Evolutionary conservation across 768 basidiomycete genomes (phyloP).

Genomic region (Lactarius hengduanensis): DNA sequence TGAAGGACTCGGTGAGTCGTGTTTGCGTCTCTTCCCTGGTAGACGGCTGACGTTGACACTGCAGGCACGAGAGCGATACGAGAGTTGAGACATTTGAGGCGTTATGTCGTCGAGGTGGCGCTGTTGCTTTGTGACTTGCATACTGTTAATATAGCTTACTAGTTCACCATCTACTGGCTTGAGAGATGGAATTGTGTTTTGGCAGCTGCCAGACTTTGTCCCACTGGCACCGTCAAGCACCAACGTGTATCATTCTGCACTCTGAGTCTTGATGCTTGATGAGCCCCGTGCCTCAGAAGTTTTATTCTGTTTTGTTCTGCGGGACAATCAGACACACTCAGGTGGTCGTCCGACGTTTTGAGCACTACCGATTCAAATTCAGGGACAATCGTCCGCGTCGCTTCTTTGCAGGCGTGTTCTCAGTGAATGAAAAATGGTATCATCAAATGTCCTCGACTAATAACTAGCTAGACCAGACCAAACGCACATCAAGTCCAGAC

Average conservation of each 20-base stretch:
- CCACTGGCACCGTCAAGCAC: background rate
- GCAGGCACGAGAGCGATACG: constrained; percentile 33
- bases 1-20: constrained; percentile 61
- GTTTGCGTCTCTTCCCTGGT: background rate
- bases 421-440: background rate
- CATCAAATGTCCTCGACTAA: background rate
- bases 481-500: background rate
- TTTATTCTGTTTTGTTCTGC: background rate
- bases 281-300: background rate
- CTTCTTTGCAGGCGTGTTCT: background rate
- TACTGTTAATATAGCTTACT: constrained; percentile 20
- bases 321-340: background rate
- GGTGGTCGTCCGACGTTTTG: background rate
- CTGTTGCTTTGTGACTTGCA: constrained; percentile 10
- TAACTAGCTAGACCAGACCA: background rate
- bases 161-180: background rate
- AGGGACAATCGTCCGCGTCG: background rate
- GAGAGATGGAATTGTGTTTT: background rate
- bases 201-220: background rate
- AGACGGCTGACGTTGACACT: background rate
- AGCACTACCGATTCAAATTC: background rate
- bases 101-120: background rate
- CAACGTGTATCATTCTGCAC: background rate
- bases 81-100: constrained; percentile 5
- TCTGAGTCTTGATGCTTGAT: background rate